Base-by-base conservation (phyloP, 148 eudicot species). In the Rheum nobile region DNA sequence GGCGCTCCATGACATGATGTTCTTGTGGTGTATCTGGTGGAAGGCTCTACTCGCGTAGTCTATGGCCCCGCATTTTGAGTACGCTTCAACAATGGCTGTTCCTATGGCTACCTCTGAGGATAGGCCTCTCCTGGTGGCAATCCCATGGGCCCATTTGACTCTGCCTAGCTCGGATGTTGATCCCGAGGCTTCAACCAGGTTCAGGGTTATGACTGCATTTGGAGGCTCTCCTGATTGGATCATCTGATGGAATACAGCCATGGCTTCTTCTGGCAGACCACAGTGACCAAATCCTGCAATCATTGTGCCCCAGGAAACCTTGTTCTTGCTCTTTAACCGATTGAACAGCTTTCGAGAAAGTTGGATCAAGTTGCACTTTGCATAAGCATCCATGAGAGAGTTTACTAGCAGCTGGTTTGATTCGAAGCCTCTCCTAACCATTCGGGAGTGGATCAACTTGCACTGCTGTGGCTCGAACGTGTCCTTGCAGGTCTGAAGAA, bases 1-100 rank as follows among this genome's bases (percentile, higher is more conserved):
- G 38, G 98, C 85, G 44, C 90, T 84, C 87, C 88, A 93, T 13
- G 94, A 78, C 76, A 87, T 67, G 48, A 87, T 76, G 68, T 90
- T 93, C 75, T 85, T 90, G 37, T 75, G 7, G 32, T 76, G 37
- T 19, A 93, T 83, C 37, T 83, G 90, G 47, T 90, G 22, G 71
- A 93, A 93, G 13, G 78, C 88, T 75, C 65, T 87, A 72, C 82
- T 82, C 52, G 96, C 87, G 63, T 76, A 71, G 57, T 80, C 90
- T 77, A 90, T 78, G n/a, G 84, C 88, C 72, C 94, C 98, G 42
- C 90, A 90, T 77, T 84, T 93, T 1, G 98, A 87, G 84, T 88
- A 93, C 86, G 85, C 86, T 69, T 88, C 89, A 3, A 89, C 73
- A 68, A 93, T 79, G 63, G 89, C 88, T 12, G 96, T 93, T 34